Base-by-base conservation (phyloP, 228 moss, liverwort and hornwort species). In the Sphagnum magellanicum region DNA sequence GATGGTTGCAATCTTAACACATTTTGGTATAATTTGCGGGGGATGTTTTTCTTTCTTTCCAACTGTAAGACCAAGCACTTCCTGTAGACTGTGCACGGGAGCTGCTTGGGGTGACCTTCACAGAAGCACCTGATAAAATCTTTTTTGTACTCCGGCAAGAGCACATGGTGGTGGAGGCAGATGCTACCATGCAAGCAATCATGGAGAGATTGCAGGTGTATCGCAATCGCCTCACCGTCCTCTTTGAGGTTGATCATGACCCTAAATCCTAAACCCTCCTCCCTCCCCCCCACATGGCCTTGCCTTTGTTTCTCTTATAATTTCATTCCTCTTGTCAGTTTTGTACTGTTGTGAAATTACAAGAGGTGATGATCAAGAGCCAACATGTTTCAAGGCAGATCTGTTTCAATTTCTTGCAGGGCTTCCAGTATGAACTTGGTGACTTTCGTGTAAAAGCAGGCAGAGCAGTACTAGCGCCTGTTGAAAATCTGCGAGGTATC, bases 141-240 rank as follows among this genome's bases (percentile, higher is more conserved):
- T 93, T 79, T 60, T 93, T 98, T 52, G 83, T 90, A 46, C 67
- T 98, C 64, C 77, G 93, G 75, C 81, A 81, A 65, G 93, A 98
- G 70, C 98, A 90, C 60, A 90, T 94, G 92, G 98, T 98, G 75
- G 92, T 94, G 71, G 98, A 98, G 81, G 92, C 98, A 9, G 90
- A 90, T 63, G 87, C 92, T 8, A 92, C 79, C 68, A 98, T 93
- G 91, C 98, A 98, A 71, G 87, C 77, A 70, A 88, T 93, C 67
- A 93, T 92, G 98, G 98, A 98, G 84, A 94, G 90, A 75, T 76
- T 98, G 67, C 94, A 92, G 75, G 84, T 92, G 6, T 98, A 94
- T 58, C 88, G 87, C 60, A 91, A 98, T 72, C 87, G 98, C 8
- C 85, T 98, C 67, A 92, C 92, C 4, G 82, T 98, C 8, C 66